Percentiles rank a stretch among this genome's conserved stretches.
phyloP scores from a whole-genome alignment of 495 filamentous ascomycete genomes.

The Trichocladium uniseriatum region DNA sequence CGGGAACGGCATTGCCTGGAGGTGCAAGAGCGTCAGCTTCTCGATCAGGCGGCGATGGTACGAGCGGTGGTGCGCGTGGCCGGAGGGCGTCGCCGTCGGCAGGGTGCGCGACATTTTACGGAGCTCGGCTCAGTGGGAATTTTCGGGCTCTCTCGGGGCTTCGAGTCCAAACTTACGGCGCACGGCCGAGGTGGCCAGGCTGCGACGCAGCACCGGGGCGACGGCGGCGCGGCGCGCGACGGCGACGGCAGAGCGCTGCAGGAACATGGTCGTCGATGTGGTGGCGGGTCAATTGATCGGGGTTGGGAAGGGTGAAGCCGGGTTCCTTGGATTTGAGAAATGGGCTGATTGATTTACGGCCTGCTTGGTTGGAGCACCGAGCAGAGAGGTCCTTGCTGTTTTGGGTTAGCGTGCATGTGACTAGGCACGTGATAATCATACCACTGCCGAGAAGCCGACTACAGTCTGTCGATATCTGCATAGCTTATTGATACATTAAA shows the following conservation, averaged over 20 bases:
- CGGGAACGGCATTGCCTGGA: conserved; percentile 17
- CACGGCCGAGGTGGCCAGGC: conserved; percentile 47
- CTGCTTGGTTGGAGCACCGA: conserved; percentile 10
- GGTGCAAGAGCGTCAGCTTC: conserved; percentile 2
- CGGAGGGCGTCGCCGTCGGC: neutral
- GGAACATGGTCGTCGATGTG: conserved; percentile 50
- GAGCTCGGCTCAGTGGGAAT: conserved; percentile 3
- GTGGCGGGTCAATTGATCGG: conserved; percentile 11
- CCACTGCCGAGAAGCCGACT: too few relatives aligned
- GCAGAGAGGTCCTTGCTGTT: conserved; percentile 12
- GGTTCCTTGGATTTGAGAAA: conserved; percentile 13
- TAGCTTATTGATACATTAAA: too few relatives aligned
- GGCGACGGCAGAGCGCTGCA: conserved; percentile 69
- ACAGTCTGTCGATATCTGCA: too few relatives aligned
- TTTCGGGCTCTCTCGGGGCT: conserved; percentile 8
- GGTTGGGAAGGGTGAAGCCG: conserved; percentile 10
- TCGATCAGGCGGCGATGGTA: conserved; percentile 1
- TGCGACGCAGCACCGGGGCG: conserved; percentile 49
- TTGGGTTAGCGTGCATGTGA: conserved; percentile 19
- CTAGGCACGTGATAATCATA: conserved; percentile 21
- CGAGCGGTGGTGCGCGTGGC: neutral
- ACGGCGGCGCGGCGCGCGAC: conserved; percentile 61
- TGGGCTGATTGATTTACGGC: conserved; percentile 24
- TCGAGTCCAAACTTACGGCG: conserved; percentile 44
- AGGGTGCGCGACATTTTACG: conserved; percentile 17